Base-by-base conservation (phyloP, 352 stramenopile species). In the Globisporangium polare region DNA sequence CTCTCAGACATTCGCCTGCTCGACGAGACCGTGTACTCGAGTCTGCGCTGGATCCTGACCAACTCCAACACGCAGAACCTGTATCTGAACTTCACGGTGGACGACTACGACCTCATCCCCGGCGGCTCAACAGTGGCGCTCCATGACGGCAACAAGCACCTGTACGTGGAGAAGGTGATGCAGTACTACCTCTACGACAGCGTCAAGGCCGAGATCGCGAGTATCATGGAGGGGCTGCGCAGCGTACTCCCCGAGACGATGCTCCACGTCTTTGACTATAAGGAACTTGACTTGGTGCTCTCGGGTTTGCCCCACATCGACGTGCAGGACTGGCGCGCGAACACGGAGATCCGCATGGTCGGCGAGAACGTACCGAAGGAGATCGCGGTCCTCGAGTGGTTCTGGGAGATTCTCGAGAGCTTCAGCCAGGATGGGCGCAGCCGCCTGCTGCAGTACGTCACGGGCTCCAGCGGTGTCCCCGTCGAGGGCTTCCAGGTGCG, bases 261-360 rank as follows among this genome's bases (percentile, higher is more conserved):
- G 20, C 78, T 99, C 10, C 96, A 97, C 45, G 77, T 99, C 12
- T 99, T 99, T 67, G 97, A 99, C 68, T 98, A 98, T 73, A 96
- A 98, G 75, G 97, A 99, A 76, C 75, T 99, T 1, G 86, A 92
- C n/a, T 59, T 95, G 13, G 46, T 95, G 37, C 56, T 95, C 8
- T 90, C 80, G 2, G 86, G 86, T 1, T 63, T 96, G 42, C 58
- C 72, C 3, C 57, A 81, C 33, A 95, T 98, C 53, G 88, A 98
- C 61, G 67, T 97, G 13, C 67, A 67, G 13, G 92, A 98, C 65
- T 97, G 93, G 91, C 80, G 77, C 53, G 65, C 71, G 2, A 74
- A 97, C 67, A 95, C 90, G 2, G 72, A 80, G 1, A 63, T 89
- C 26, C 71, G 86, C 2, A 42, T 71, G 20, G 54, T 73, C 2